Conservation (phyloP, 1,139 yeast genomes). For the Nakaseomyces glabratus region DNA sequence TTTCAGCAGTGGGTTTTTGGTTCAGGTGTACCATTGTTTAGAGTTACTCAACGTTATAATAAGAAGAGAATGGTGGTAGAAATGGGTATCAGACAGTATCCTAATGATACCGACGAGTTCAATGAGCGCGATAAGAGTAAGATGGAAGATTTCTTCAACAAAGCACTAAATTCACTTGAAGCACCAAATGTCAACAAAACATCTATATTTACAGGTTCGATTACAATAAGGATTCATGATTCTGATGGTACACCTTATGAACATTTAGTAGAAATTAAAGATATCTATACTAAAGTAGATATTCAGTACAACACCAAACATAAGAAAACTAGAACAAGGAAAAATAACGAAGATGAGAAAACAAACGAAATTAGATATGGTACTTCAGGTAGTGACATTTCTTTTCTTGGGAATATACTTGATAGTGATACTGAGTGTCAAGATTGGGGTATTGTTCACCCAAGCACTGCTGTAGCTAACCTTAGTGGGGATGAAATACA, state of each 20-base stretch:
- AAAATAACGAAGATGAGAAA: slow-evolving; percentile 30
- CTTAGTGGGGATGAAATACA: slow-evolving; percentile 24
- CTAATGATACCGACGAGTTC: slow-evolving; percentile 53
- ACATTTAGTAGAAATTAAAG: slow-evolving; percentile 88
- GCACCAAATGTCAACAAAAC: slow-evolving; percentile 30
- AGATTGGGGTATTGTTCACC: slow-evolving; percentile 5
- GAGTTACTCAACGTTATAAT: slow-evolving; percentile 85
- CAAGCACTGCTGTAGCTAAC: not conserved
- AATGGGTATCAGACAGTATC: slow-evolving; percentile 88
- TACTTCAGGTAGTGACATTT: slow-evolving; percentile 12
- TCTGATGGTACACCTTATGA: slow-evolving; percentile 99
- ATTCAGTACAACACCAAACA: slow-evolving; percentile 92
- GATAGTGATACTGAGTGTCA: slow-evolving; percentile 5
- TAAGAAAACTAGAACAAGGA: slow-evolving; percentile 60
- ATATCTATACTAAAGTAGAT: slow-evolving; percentile 75
- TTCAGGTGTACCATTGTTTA: slow-evolving; percentile 79
- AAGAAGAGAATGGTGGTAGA: slow-evolving; percentile 90
- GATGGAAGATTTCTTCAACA: slow-evolving; percentile 23
- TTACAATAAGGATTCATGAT: slow-evolving; percentile 94
- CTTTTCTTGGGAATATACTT: slow-evolving; percentile 13
- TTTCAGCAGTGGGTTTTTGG: slow-evolving; percentile 93
- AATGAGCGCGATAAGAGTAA: slow-evolving; percentile 14
- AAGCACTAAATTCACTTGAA: slow-evolving; percentile 22
- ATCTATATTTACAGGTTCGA: slow-evolving; percentile 75
- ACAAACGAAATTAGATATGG: slow-evolving; percentile 21